Base-by-base conservation (phyloP, 441 rosid genomes). In the Populus hybrid region DNA sequence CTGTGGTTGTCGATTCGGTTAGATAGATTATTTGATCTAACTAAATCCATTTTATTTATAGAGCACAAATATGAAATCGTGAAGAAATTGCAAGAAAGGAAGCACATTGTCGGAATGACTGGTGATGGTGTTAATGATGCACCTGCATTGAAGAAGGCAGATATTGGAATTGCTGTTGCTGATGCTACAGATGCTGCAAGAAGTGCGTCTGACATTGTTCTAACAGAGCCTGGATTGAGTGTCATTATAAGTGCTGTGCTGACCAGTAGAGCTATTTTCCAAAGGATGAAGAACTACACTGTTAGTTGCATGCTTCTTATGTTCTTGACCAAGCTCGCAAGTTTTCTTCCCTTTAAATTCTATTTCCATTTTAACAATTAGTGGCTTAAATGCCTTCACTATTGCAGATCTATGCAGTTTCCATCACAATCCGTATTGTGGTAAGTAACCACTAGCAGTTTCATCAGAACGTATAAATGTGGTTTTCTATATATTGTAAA, bases 71-170 rank as follows among this genome's bases (percentile, higher is more conserved):
- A 93, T 30, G 97, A 93, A 76, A 93, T 93, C 18, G 97, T 93
- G 77, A 93, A 81, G 94, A 93, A 92, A 89, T 81, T 93, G 91
- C 91, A 93, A 84, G 98, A 90, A 78, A 78, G 78, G 78, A 90
- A 90, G 82, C 98, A 93, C 84, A 86, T 93, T 8, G 89, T 92
- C 84, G 98, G 97, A 28, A 93, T 93, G 98, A 93, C 98, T 1
- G 98, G 98, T 32, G 98, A 93, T 85, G 98, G 98, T 40, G 98
- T 93, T 74, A 93, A 93, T 64, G 98, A 93, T 74, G 98, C 98
- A 72, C 98, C 98, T 6, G 98, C 98, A 28, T 82, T 93, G 88
- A 93, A 93, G 84, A 93, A 89, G 88, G 98, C 98, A 0, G 98
- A 93, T 80, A 93, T 93, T 28, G 98, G 98, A 68, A 93, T 93